Evolutionary conservation across 306 rosid genomes (phyloP).

Genomic region (Luffa acutangula): DNA sequence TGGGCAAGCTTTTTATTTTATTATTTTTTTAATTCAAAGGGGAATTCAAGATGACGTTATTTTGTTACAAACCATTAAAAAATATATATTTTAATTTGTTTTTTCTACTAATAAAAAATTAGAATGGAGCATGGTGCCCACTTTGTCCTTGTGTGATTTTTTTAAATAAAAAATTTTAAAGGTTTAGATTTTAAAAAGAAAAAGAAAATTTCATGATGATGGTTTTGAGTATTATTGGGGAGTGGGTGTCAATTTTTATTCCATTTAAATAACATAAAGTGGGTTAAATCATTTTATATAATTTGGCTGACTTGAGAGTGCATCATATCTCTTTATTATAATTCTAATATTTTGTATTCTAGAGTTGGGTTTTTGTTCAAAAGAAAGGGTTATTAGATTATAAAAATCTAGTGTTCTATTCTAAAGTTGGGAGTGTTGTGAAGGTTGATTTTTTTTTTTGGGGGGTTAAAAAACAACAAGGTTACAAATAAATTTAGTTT

Average conservation of each 20-base stretch:
- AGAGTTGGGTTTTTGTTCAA: no score
- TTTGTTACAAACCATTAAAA: background rate
- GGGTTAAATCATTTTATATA: background rate
- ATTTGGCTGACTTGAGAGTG: background rate
- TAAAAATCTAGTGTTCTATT: no score
- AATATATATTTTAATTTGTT: background rate
- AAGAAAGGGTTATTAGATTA: no score
- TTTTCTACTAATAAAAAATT: background rate
- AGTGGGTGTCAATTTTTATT: background rate
- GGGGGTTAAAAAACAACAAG: no score
- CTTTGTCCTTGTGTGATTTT: background rate
- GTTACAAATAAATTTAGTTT: no score
- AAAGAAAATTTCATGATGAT: background rate
- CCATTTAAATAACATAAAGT: background rate
- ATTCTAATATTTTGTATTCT: no score
- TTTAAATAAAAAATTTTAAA: background rate
- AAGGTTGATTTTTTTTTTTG: no score
- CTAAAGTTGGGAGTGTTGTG: no score
- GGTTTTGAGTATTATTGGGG: background rate
- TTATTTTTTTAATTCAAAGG: background rate
- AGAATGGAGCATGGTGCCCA: background rate
- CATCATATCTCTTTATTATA: background rate
- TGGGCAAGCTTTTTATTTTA: background rate
- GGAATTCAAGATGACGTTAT: slow-evolving; percentile 2
- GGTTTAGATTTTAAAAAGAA: background rate